Evolutionary conservation across 139 green algal genomes (phyloP), one percentile per base, ranked within the genome.

Genomic region (Chlamydomonas schloesseri): DNA sequence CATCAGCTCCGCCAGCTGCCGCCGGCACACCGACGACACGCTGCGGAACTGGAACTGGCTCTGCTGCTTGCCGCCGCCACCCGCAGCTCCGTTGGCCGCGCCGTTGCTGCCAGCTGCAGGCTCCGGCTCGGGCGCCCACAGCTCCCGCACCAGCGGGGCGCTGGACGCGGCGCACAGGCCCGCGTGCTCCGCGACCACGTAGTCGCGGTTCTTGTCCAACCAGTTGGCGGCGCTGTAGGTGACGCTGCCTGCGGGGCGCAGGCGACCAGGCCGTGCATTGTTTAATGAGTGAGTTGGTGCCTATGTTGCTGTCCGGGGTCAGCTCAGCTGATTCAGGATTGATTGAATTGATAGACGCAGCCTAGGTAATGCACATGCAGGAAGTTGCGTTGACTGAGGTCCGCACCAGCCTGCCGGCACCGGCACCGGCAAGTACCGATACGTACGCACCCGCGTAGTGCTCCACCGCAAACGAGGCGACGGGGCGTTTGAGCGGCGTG

Each of bases 1-100:
- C 97, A 99, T 99, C 18, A 99, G 95, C 29, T 97, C 96, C 3
- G 65, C 90, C 70, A 99, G 94, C 94, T 99, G 97, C 69, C 89
- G 86, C 92, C 98, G 98, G 95, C 99, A 99, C 81, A 94, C 91
- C 62, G 75, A 95, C 53, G 92, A 96, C 29, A 99, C 94, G 26
- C 89, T 93, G 71, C 89, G 89, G 83, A 99, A 98, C 88, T 97
- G 97, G 92, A 96, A 98, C 68, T 85, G 55, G 76, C 69, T 80
- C 74, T 84, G 65, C 21, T 36, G 11, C 0, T 62, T 9, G 37
- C 64, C 37, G 42, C 23, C 3, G 9, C 60, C 50, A 8, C 0
- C 4, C 26, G 58, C 18, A 31, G 36, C 31, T 42, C 82, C 58
- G 29, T 31, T 71, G 20, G 28, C 33, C 14, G 15, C 23, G 33